Evolutionary conservation across 2,329 filamentous ascomycete genomes (phyloP).

Genomic region (Nothomitra cinnamomea): DNA sequence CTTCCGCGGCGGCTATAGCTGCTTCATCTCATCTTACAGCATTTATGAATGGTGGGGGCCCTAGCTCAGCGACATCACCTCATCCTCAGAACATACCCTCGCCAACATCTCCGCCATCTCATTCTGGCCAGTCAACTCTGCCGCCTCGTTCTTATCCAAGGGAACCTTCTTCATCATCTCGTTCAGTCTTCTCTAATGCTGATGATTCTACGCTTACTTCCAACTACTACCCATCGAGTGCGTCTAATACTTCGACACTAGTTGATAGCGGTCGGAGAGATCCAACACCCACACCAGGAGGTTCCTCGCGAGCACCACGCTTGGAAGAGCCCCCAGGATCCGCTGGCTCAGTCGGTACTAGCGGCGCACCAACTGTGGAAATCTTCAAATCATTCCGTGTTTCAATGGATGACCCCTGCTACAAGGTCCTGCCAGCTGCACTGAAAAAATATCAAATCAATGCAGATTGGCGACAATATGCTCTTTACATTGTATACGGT

Average conservation of each 20-base stretch:
- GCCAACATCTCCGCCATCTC: slow-evolving; percentile 40
- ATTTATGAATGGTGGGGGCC: slow-evolving; percentile 45
- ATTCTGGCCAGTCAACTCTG: slow-evolving; percentile 22
- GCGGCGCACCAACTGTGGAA: slow-evolving; percentile 41
- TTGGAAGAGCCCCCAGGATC: slow-evolving; percentile 6
- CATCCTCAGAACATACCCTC: slow-evolving; percentile 37
- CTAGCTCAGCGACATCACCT: slow-evolving; percentile 25
- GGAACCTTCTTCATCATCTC: slow-evolving; percentile 11
- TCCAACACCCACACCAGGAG: slow-evolving; percentile 10
- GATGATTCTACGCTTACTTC: slow-evolving; percentile 5
- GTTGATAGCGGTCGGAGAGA: slow-evolving; percentile 10
- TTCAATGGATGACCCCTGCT: slow-evolving; percentile 93
- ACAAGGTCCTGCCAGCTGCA: slow-evolving; percentile 89
- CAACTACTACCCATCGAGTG: slow-evolving; percentile 7
- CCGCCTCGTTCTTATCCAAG: slow-evolving; percentile 27
- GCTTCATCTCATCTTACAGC: slow-evolving; percentile 55
- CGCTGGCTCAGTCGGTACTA: neutral
- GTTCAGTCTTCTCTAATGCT: slow-evolving; percentile 9
- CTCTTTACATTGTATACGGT: slow-evolving; percentile 96
- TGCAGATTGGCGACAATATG: slow-evolving; percentile 93
- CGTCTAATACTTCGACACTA: slow-evolving; percentile 6
- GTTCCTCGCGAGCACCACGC: slow-evolving; percentile 1
- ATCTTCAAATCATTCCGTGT: slow-evolving; percentile 99
- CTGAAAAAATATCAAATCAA: slow-evolving; percentile 98
- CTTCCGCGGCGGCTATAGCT: slow-evolving; percentile 48